A percentile compares a stretch with the other conserved stretches of the same genome.
phyloP scores from a whole-genome alignment of 768 basidiomycete genomes.

The Flagelloscypha sp. region DNA sequence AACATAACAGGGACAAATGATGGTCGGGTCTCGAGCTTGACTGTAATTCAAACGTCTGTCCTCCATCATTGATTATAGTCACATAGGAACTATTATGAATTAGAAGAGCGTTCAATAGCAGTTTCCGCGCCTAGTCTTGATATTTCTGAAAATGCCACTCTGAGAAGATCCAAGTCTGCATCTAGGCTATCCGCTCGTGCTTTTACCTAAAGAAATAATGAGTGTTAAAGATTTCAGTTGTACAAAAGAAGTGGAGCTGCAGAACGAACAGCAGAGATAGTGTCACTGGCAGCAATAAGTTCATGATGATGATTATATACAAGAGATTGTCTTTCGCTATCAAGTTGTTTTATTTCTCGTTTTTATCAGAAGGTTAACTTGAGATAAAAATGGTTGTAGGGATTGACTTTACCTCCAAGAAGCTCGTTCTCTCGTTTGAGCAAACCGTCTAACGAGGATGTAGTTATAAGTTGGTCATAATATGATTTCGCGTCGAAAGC shows the following conservation, averaged over 20 bases:
- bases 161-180: constrained; percentile 72
- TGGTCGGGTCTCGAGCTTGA: too few species aligned
- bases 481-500: constrained; percentile 79
- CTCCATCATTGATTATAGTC: too few species aligned
- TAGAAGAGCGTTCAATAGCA: constrained; percentile 49
- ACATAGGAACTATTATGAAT: too few species aligned
- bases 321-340: constrained; percentile 81
- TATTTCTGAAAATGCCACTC: constrained; percentile 78
- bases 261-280: constrained; percentile 67
- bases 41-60: too few species aligned
- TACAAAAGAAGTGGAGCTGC: background rate
- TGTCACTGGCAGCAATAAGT: constrained; percentile 87
- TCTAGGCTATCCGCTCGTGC: constrained; percentile 79
- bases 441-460: constrained; percentile 62
- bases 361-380: background rate
- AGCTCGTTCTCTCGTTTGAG: constrained; percentile 81
- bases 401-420: constrained; percentile 41
- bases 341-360: constrained; percentile 78
- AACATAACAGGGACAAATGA: too few species aligned
- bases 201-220: constrained; percentile 58
- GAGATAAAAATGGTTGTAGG: background rate
- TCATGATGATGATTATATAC: constrained; percentile 97
- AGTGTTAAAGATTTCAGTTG: background rate
- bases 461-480: constrained; percentile 81
- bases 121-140: constrained; percentile 69